phyloP scores from a whole-genome alignment of 2,329 filamentous ascomycete species.

The Hirsutella rhossiliensis region DNA sequence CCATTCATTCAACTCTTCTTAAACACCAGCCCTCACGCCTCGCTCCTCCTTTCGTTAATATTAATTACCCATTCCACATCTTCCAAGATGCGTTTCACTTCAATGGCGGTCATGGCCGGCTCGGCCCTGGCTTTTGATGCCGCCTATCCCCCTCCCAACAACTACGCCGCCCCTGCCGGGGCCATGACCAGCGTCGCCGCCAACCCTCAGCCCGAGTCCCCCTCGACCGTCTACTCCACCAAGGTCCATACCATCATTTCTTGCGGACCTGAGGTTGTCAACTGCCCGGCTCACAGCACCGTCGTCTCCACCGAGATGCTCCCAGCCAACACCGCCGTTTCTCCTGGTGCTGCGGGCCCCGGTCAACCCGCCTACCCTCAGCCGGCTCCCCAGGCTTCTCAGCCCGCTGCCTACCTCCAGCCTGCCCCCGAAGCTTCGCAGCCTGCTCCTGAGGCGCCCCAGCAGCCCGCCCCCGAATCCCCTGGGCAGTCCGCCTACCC shows the following conservation, averaged over 20 bases:
- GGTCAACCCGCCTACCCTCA: neutral
- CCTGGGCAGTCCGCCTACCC: too few relatives aligned
- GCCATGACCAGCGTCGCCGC: constrained; percentile 24
- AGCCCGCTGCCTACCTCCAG: neutral
- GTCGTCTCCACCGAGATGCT: constrained; percentile 22
- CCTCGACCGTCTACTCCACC: constrained; percentile 44
- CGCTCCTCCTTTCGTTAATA: constrained; percentile 19
- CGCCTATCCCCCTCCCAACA: neutral
- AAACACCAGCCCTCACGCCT: constrained; percentile 15
- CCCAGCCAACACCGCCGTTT: constrained; percentile 21
- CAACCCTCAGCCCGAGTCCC: constrained; percentile 30
- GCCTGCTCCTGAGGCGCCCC: neutral
- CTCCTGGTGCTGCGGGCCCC: constrained; percentile 4
- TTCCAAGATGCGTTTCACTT: constrained; percentile 52
- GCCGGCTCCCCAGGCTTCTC: constrained; percentile 7
- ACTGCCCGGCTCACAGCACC: constrained; percentile 42
- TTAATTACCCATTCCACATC: constrained; percentile 16
- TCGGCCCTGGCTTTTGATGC: constrained; percentile 26
- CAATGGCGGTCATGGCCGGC: constrained; percentile 32
- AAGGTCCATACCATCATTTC: constrained; percentile 49
- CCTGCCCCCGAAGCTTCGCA: too few relatives aligned
- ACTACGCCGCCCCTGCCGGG: constrained; percentile 23
- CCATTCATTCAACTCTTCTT: constrained; percentile 32
- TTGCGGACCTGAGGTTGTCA: constrained; percentile 45
- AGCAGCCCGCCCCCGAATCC: neutral